These are phyloP conservation scores for Cyanodermella asteris DNA, from an alignment of 2,329 filamentous ascomycete species.

Conservation along the genomic window DNA sequence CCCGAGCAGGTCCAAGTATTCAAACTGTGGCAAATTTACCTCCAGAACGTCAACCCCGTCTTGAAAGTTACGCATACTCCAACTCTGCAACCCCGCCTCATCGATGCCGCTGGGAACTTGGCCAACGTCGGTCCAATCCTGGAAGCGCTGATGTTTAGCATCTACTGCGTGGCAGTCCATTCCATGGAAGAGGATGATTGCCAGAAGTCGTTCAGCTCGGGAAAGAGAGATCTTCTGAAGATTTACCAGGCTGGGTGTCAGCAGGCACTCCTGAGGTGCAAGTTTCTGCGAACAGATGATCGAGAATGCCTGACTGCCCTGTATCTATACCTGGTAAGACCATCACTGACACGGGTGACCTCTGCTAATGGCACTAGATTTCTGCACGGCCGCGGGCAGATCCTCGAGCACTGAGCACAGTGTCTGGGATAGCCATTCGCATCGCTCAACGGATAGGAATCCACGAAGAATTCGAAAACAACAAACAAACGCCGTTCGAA, in stretches of 20 bases:
- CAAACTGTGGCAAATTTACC: constrained; percentile 40
- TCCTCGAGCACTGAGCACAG: constrained; percentile 36
- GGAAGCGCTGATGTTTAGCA: constrained; percentile 47
- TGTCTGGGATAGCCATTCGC: constrained; percentile 44
- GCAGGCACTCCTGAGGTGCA: constrained; percentile 23
- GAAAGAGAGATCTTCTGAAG: constrained; percentile 17
- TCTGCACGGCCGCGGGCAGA: constrained; percentile 36
- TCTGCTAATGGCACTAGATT: constrained; percentile 22
- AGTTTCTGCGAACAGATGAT: constrained; percentile 20
- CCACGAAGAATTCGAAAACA: constrained; percentile 37
- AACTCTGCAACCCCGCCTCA: constrained; percentile 40
- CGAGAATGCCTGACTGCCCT: constrained; percentile 28
- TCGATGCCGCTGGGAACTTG: constrained; percentile 36
- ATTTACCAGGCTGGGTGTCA: constrained; percentile 24
- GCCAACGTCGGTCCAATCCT: constrained; percentile 32
- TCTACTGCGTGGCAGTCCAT: constrained; percentile 39
- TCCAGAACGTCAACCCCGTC: constrained; percentile 47
- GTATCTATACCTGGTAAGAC: constrained; percentile 30
- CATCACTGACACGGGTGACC: constrained; percentile 2
- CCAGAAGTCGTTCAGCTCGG: constrained; percentile 15
- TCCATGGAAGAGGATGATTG: constrained; percentile 36
- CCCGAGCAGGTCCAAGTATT: constrained; percentile 35
- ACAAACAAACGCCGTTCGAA: constrained; percentile 28
- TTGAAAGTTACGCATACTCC: constrained; percentile 47
- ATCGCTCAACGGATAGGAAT: constrained; percentile 47